A percentile compares a stretch with the other conserved stretches of the same genome.
Conservation (phyloP, 2,329 filamentous ascomycete genomes). For the Phialocephala subalpina region DNA sequence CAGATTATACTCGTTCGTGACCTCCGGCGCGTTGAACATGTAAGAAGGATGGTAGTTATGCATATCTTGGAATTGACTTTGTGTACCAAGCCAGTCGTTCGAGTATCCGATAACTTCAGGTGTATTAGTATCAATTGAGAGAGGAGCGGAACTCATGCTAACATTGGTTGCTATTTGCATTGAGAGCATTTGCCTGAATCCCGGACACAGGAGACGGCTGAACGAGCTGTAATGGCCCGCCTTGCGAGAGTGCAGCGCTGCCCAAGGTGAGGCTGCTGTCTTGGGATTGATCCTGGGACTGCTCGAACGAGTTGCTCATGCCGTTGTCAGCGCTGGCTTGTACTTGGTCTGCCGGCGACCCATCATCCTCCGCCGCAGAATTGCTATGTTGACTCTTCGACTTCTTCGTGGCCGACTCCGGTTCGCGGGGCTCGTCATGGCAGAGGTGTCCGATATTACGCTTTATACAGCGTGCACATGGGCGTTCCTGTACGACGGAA, state of each 20-base stretch:
- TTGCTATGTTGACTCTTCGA: constrained; percentile 70
- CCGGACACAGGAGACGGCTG: constrained; percentile 75
- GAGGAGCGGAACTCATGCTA: constrained; percentile 51
- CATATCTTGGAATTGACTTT: constrained; percentile 92
- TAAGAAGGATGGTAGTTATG: constrained; percentile 93
- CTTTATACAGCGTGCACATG: constrained; percentile 97
- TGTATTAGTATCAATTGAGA: constrained; percentile 36
- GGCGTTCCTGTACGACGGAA: constrained; percentile 74
- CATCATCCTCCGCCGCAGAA: constrained; percentile 66
- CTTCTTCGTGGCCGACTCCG: constrained; percentile 73
- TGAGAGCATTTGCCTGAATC: constrained; percentile 67
- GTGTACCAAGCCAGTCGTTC: constrained; percentile 77
- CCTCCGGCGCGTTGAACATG: constrained; percentile 93
- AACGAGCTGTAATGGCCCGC: constrained; percentile 71
- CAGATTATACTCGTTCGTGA: constrained; percentile 95
- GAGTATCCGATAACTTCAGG: constrained; percentile 77
- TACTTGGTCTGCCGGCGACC: constrained; percentile 59
- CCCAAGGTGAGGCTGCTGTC: constrained; percentile 49
- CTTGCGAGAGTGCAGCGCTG: constrained; percentile 50
- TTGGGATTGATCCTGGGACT: constrained; percentile 57
- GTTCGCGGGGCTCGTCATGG: constrained; percentile 94
- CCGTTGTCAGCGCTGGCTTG: constrained; percentile 53
- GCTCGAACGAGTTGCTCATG: constrained; percentile 64
- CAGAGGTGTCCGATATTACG: constrained; percentile 98
- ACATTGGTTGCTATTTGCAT: constrained; percentile 77